Evolutionary conservation across 192 early-diverging fungal species (phyloP).

Genomic region (Podila epigama): DNA sequence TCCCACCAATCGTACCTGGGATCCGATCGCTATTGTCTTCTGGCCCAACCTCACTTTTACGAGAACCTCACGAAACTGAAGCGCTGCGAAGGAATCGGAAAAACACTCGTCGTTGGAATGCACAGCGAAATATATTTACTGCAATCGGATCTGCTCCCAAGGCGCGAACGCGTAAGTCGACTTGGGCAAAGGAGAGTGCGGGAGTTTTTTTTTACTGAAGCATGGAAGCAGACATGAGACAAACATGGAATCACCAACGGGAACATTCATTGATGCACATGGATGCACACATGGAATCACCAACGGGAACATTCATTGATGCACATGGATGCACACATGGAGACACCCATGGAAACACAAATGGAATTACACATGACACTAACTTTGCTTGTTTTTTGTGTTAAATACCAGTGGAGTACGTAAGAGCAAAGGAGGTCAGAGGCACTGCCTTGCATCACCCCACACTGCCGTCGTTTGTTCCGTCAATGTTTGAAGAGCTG

Average conservation of each 20-base stretch:
- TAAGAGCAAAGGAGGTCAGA: conserved; percentile 24
- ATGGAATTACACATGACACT: no score
- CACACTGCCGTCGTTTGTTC: conserved; percentile 18
- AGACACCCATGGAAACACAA: no score
- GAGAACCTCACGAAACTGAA: conserved; percentile 26
- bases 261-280: no score
- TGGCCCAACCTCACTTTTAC: conserved; percentile 38
- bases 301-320: no score
- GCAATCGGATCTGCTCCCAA: conserved; percentile 6
- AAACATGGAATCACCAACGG: no score
- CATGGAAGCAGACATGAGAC: no score
- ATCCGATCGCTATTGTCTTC: conserved; percentile 45
- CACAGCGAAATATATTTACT: conserved; percentile 20
- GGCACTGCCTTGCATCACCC: conserved; percentile 1
- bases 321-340: no score
- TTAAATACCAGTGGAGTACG: conserved; percentile 29
- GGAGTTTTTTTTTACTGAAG: no score
- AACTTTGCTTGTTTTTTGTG: no score
- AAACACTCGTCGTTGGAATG: conserved; percentile 4
- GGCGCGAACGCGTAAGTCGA: conserved; percentile 24
- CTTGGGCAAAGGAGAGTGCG: neutral
- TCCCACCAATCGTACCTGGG: conserved; percentile 50
- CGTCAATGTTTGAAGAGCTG: conserved; percentile 53
- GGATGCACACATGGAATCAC: no score
- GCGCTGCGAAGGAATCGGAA: conserved; percentile 13